Percentiles rank a stretch among this genome's conserved stretches.
phyloP scores from a whole-genome alignment of 176 grass and related monocot genomes.

The Metroxylon sagu region DNA sequence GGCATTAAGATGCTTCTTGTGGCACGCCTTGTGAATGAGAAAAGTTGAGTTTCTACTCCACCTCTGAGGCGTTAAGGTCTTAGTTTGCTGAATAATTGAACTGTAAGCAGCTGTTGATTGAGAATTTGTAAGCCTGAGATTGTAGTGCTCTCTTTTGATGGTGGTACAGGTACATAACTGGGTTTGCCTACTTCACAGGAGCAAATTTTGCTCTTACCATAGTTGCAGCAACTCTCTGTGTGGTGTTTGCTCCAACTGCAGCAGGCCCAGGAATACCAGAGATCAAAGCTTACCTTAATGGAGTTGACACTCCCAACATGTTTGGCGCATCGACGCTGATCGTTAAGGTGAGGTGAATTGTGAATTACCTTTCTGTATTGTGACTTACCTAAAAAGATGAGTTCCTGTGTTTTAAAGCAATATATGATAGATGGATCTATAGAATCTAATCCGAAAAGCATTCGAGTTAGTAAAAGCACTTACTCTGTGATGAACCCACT shows the following conservation, averaged over 20 bases:
- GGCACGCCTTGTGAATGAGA: conserved; percentile 53
- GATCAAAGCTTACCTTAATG: conserved; percentile 98
- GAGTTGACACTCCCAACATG: conserved; percentile 95
- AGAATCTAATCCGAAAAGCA: too few species aligned
- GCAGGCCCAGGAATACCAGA: conserved; percentile 93
- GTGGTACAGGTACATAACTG: conserved; percentile 49
- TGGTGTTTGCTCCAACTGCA: conserved; percentile 85
- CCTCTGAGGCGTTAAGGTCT: too few species aligned
- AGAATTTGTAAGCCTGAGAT: conserved; percentile 1
- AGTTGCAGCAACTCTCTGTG: conserved; percentile 65
- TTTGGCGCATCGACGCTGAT: conserved; percentile 59
- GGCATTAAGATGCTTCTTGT: conserved; percentile 81
- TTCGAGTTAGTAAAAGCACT: too few species aligned
- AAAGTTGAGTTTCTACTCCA: conserved; percentile 21
- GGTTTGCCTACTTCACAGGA: conserved; percentile 70
- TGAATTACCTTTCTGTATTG: background rate
- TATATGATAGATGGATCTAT: too few species aligned
- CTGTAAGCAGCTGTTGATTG: background rate
- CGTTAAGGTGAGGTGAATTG: conserved; percentile 43
- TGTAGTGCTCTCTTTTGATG: background rate
- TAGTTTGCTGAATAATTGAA: too few species aligned
- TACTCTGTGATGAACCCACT: too few species aligned
- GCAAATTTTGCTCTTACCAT: conserved; percentile 56
- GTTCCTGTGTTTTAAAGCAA: background rate
- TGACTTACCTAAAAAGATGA: background rate